phyloP scores from a whole-genome alignment of 2,329 filamentous ascomycete species.

The Orbilia quercus region DNA sequence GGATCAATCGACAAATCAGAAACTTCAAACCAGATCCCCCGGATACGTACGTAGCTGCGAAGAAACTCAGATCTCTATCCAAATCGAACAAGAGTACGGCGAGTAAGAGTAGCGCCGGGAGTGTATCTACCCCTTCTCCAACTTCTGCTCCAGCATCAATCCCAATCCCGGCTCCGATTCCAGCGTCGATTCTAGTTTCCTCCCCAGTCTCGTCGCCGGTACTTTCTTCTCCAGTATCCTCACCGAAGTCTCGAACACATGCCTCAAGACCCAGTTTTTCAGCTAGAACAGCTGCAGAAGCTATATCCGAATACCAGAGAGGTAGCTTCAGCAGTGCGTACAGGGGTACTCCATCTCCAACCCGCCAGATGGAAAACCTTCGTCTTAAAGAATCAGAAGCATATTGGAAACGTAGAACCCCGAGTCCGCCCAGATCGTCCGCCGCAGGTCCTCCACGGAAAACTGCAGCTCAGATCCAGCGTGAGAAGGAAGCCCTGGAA shows the following conservation, averaged over 20 bases:
- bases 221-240: background rate
- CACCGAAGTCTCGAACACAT: background rate
- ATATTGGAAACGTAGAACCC: background rate
- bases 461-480: slow-evolving; percentile 7
- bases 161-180: background rate
- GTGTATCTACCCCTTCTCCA: background rate
- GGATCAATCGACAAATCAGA: slow-evolving; percentile 25
- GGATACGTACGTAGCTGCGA: background rate
- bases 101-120: background rate
- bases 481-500: slow-evolving; percentile 9
- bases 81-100: background rate
- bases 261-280: background rate
- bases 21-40: slow-evolving; percentile 5
- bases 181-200: background rate
- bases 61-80: background rate
- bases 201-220: too few species aligned
- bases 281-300: background rate
- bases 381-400: background rate
- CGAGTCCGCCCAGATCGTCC: slow-evolving; percentile 2
- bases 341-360: slow-evolving; percentile 28
- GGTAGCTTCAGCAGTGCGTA: slow-evolving; percentile 15
- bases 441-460: slow-evolving; percentile 1
- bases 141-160: too few species aligned
- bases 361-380: slow-evolving; percentile 3
- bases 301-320: slow-evolving; percentile 17